Conservation (phyloP, 129 eudicot genomes). For the Rutidosis leptorrhynchoides region DNA sequence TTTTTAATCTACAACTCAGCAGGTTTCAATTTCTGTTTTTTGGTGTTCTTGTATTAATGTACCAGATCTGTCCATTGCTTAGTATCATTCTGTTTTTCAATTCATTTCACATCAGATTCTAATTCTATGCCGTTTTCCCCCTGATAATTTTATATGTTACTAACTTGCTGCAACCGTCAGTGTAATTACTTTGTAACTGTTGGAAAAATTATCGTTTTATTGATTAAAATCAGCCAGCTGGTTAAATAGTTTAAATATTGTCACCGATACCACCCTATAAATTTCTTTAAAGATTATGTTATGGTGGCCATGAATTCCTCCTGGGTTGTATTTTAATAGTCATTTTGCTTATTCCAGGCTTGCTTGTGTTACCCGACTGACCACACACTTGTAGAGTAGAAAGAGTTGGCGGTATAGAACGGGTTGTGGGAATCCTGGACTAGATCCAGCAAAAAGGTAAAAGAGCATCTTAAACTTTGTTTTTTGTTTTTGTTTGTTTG, state of each 20-base stretch:
- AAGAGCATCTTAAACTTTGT: neutral
- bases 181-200: neutral
- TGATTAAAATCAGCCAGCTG: too few species aligned
- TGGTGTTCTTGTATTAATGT: too few species aligned
- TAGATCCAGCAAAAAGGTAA: slow-evolving; percentile 87
- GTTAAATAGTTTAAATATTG: neutral
- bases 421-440: slow-evolving; percentile 95
- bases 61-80: too few species aligned
- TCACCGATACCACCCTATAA: neutral
- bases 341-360: slow-evolving; percentile 48
- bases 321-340: neutral
- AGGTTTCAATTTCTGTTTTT: too few species aligned
- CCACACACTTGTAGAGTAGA: slow-evolving; percentile 68
- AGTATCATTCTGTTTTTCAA: too few species aligned
- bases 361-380: slow-evolving; percentile 54
- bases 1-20: too few species aligned
- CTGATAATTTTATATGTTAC: too few species aligned
- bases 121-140: too few species aligned
- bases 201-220: too few species aligned
- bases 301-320: neutral
- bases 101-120: too few species aligned
- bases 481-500: neutral
- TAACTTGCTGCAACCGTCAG: neutral
- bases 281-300: neutral
- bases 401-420: slow-evolving; percentile 60